These are phyloP conservation scores for Phlebiopsis gigantea DNA, from an alignment of 768 basidiomycete species.

Conservation along the genomic window DNA sequence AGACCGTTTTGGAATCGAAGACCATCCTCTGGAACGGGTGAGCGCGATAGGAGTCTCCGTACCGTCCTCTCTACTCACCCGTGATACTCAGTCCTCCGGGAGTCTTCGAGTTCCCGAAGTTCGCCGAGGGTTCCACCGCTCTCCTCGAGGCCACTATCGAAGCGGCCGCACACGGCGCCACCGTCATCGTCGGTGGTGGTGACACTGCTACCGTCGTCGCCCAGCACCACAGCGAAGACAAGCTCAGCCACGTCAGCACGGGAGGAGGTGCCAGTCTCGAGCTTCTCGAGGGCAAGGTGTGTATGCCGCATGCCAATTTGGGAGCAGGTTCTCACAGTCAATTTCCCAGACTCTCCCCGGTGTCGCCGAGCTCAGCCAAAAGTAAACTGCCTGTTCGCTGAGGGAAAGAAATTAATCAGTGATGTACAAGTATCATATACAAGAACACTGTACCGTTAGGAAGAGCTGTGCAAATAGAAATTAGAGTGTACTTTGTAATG, in stretches of 20 bases:
- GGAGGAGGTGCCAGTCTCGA: slow-evolving; percentile 94
- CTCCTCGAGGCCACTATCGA: slow-evolving; percentile 84
- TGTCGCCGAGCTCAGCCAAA: slow-evolving; percentile 77
- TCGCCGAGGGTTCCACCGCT: slow-evolving; percentile 66
- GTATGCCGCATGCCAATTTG: slow-evolving; percentile 6
- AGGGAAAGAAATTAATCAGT: not conserved
- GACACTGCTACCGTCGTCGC: slow-evolving; percentile 96
- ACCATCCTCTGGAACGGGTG: slow-evolving; percentile 97
- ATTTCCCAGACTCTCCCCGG: slow-evolving; percentile 70
- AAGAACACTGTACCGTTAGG: slow-evolving; percentile 40
- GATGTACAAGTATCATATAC: slow-evolving; percentile 5
- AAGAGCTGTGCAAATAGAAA: slow-evolving; percentile 24
- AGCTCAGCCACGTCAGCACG: slow-evolving; percentile 94
- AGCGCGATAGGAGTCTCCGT: slow-evolving; percentile 19
- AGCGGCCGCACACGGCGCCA: slow-evolving; percentile 79
- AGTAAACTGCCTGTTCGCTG: not conserved
- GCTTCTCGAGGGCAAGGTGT: slow-evolving; percentile 95
- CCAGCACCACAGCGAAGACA: slow-evolving; percentile 77
- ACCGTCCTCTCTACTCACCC: not conserved
- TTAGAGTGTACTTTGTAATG: not conserved
- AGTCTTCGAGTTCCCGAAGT: slow-evolving; percentile 95
- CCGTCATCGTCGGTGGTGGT: slow-evolving; percentile 94
- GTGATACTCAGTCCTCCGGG: slow-evolving; percentile 72
- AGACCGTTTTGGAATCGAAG: slow-evolving; percentile 81
- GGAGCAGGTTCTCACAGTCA: slow-evolving; percentile 1